A percentile compares a stretch with the other conserved stretches of the same genome.
Evolutionary conservation across 2,329 filamentous ascomycete genomes (phyloP).

Genomic region (Xylaria sp.): DNA sequence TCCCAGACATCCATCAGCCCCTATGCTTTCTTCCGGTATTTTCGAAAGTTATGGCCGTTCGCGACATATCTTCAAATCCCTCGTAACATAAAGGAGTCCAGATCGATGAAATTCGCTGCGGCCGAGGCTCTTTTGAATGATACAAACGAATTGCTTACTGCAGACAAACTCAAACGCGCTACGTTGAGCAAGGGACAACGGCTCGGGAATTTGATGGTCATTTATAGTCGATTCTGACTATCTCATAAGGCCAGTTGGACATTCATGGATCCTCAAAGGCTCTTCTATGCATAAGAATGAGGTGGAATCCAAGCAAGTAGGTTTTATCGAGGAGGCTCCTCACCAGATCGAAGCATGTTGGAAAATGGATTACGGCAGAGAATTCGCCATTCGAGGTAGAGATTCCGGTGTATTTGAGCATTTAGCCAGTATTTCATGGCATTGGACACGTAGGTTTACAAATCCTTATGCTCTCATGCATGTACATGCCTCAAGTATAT

Average conservation of each 20-base stretch:
- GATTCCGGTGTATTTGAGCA: not conserved
- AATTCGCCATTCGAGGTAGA: not conserved
- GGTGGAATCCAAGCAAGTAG: not conserved
- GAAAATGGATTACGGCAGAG: not conserved
- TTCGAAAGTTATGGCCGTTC: not conserved
- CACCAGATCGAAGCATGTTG: not conserved
- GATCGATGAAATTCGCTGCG: not conserved
- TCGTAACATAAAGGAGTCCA: not conserved
- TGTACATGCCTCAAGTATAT: not conserved
- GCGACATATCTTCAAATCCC: not conserved
- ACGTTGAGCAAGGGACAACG: not conserved
- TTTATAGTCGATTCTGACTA: not conserved
- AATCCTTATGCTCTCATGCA: not conserved
- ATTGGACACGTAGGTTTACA: not conserved
- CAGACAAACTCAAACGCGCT: not conserved
- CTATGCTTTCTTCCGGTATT: too few species aligned
- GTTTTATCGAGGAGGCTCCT: not conserved
- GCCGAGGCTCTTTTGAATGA: not conserved
- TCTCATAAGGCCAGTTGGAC: not conserved
- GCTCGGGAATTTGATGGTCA: not conserved
- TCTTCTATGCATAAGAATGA: too few species aligned
- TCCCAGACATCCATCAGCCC: not conserved
- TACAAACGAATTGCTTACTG: not conserved
- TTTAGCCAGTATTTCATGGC: not conserved
- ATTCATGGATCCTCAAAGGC: not conserved